phyloP scores from a whole-genome alignment of 75 land plant genomes.

The Pinus albicaulis region DNA sequence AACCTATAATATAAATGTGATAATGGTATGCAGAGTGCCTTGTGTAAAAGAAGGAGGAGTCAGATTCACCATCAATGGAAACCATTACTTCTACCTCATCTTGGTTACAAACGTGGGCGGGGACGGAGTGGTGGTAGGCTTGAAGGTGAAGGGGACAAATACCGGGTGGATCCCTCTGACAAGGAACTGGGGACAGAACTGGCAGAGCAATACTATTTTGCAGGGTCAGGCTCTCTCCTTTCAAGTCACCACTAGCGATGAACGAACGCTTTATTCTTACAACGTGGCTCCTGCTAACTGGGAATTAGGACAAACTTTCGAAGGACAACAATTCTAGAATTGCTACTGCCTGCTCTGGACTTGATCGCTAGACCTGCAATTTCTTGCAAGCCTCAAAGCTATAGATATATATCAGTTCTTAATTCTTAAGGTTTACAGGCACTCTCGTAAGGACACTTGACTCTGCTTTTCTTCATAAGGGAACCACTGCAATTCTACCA shows the following conservation, averaged over 20 bases:
- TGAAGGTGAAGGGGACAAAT: constrained; percentile 26
- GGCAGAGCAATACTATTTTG: constrained; percentile 15
- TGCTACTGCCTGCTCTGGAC: too few relatives aligned
- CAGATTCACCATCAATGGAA: constrained; percentile 38
- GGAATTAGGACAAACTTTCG: constrained; percentile 27
- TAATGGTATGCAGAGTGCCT: constrained; percentile 16
- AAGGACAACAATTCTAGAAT: constrained; percentile 22
- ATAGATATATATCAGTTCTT: too few relatives aligned
- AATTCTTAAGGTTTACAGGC: too few relatives aligned
- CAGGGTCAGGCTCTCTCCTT: constrained; percentile 31
- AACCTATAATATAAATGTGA: too few relatives aligned
- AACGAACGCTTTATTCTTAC: constrained; percentile 11
- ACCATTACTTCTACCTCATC: constrained; percentile 24
- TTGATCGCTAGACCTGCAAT: too few relatives aligned
- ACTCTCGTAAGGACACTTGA: too few relatives aligned
- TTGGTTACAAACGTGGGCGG: constrained; percentile 46
- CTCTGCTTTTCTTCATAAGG: too few relatives aligned
- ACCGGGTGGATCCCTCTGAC: constrained; percentile 35
- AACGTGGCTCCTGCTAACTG: constrained; percentile 33
- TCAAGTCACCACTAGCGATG: constrained; percentile 24
- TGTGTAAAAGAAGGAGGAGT: constrained; percentile 41
- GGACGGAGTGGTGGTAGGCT: constrained; percentile 26
- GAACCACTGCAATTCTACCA: too few relatives aligned
- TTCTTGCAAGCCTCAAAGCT: too few relatives aligned
- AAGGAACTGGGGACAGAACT: constrained; percentile 56